Conservation (phyloP, 2,329 filamentous ascomycete species). For the Xylariomycetidae sp. region DNA sequence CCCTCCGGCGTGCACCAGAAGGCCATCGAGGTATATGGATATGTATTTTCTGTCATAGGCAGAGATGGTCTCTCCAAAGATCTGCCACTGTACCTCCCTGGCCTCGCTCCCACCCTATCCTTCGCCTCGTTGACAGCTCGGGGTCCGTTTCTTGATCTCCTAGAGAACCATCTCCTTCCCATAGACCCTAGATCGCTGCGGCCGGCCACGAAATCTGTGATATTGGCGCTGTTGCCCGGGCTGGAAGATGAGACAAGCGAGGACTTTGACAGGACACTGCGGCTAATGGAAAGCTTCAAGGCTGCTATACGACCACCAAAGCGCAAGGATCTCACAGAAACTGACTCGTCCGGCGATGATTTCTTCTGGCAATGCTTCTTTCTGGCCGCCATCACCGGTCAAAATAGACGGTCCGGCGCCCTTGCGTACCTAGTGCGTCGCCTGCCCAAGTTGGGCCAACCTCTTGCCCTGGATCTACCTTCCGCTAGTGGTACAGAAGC, state of each 20-base stretch:
- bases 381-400: conserved; percentile 84
- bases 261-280: conserved; percentile 86
- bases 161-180: conserved; percentile 74
- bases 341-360: conserved; percentile 63
- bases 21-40: conserved; percentile 86
- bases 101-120: conserved; percentile 80
- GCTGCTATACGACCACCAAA: conserved; percentile 54
- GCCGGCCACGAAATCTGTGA: conserved; percentile 84
- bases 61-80: conserved; percentile 75
- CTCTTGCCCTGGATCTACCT: conserved; percentile 28
- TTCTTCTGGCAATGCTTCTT: conserved; percentile 99
- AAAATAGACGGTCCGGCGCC: conserved; percentile 77
- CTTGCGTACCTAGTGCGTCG: conserved; percentile 79
- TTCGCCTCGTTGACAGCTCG: conserved; percentile 93
- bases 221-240: conserved; percentile 84
- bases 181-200: conserved; percentile 68
- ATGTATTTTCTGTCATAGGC: conserved; percentile 83
- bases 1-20: conserved; percentile 98
- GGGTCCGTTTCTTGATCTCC: conserved; percentile 75
- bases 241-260: conserved; percentile 95
- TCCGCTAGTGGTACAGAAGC: conserved; percentile 25
- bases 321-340: conserved; percentile 45
- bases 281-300: conserved; percentile 74
- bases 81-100: conserved; percentile 82
- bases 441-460: conserved; percentile 64